Percentiles rank a stretch among this genome's conserved stretches.
phyloP scores from a whole-genome alignment of 345 rosid species.

The Raphanus sativus region DNA sequence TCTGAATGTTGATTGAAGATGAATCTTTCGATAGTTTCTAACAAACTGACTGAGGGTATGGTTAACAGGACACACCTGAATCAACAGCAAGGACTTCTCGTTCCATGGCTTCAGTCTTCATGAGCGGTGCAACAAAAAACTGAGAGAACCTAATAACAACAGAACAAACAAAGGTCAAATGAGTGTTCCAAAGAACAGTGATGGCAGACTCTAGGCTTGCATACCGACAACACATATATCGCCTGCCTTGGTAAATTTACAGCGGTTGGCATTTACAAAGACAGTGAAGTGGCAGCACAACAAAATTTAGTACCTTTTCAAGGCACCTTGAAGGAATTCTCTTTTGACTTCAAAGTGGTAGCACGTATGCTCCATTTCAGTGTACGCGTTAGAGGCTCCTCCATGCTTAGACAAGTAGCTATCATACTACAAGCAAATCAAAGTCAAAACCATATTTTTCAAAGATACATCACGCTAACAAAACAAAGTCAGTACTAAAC shows the following conservation, averaged over 20 bases:
- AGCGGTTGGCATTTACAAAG: not conserved
- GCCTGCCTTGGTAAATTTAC: not conserved
- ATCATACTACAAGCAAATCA: conserved; percentile 76
- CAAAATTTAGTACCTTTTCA: conserved; percentile 58
- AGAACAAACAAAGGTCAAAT: conserved; percentile 25
- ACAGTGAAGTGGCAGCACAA: not conserved
- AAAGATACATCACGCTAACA: conserved; percentile 17
- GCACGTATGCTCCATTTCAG: conserved; percentile 92
- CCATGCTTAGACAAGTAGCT: conserved; percentile 98
- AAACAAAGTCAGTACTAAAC: not conserved
- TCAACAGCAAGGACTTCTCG: conserved; percentile 96
- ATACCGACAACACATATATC: not conserved
- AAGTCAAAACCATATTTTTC: not conserved
- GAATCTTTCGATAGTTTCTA: not conserved
- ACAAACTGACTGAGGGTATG: not conserved
- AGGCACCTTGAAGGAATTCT: conserved; percentile 84
- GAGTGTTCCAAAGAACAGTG: conserved; percentile 3
- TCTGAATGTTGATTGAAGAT: conserved; percentile 8
- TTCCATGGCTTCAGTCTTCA: conserved; percentile 93
- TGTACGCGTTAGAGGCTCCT: conserved; percentile 96
- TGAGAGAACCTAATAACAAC: conserved; percentile 81
- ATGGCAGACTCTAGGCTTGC: conserved; percentile 11
- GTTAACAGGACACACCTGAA: conserved; percentile 59
- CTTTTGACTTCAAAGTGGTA: conserved; percentile 94
- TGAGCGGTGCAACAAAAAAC: conserved; percentile 95